Conservation (phyloP, 305 asterid species). For the Caryopteris hybrid region DNA sequence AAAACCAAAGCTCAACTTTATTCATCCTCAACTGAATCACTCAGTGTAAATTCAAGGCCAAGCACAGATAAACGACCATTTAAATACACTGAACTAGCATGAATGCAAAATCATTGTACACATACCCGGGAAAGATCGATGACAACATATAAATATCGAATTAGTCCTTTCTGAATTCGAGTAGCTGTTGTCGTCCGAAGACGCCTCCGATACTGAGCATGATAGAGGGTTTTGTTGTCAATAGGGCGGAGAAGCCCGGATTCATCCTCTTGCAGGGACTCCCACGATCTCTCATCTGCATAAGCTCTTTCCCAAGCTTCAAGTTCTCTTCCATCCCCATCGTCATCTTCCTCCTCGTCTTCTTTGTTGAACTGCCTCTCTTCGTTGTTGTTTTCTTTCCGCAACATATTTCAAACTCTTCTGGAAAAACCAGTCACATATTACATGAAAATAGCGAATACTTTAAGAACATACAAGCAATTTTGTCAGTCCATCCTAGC, state of each 20-base stretch:
- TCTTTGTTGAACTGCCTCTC: conserved; percentile 43
- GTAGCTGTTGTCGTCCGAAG: conserved; percentile 64
- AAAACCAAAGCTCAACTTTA: neutral
- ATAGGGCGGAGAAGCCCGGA: conserved; percentile 90
- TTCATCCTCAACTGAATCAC: neutral
- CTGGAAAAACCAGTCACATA: neutral
- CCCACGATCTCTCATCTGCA: conserved; percentile 97
- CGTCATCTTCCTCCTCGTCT: conserved; percentile 84
- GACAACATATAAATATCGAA: conserved; percentile 76
- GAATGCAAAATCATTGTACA: neutral
- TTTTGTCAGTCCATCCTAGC: neutral
- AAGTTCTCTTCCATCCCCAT: conserved; percentile 47
- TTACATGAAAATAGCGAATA: too few relatives aligned
- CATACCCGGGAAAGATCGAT: conserved; percentile 85
- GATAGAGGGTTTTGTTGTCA: conserved; percentile 78
- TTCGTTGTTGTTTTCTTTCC: conserved; percentile 39
- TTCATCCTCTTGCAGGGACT: conserved; percentile 95
- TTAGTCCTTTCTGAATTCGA: conserved; percentile 87
- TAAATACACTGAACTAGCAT: too few relatives aligned
- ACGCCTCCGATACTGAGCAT: conserved; percentile 88
- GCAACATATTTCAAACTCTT: conserved; percentile 24
- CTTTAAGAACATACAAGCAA: too few relatives aligned
- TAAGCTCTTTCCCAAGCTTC: conserved; percentile 93
- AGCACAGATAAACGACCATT: too few relatives aligned
- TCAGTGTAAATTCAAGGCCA: neutral